Conservation (phyloP, 164 flowering plant species). For the Vitis riparia region DNA sequence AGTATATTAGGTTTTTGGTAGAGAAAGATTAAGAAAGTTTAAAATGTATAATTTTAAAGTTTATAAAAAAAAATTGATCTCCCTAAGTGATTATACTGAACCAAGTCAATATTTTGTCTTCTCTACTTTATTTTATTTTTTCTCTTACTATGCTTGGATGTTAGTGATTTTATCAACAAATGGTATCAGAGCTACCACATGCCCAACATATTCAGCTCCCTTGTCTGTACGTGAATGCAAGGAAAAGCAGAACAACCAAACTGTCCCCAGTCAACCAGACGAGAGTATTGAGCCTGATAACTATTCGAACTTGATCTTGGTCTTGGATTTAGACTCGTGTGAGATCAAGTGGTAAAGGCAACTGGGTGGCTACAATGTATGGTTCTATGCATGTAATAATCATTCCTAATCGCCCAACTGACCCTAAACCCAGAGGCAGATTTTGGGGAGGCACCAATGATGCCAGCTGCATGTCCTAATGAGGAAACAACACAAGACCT, state of each 20-base stretch:
- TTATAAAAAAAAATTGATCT: too few species aligned
- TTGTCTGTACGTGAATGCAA: slow-evolving; percentile 26
- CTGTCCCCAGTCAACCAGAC: slow-evolving; percentile 18
- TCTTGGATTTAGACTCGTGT: slow-evolving; percentile 32
- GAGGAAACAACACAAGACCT: slow-evolving; percentile 17
- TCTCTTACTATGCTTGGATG: too few species aligned
- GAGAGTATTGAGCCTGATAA: slow-evolving; percentile 32
- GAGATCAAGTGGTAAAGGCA: slow-evolving; percentile 37
- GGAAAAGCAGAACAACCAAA: slow-evolving; percentile 26
- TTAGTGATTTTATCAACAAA: too few species aligned
- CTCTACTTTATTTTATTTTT: too few species aligned
- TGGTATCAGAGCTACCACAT: too few species aligned
- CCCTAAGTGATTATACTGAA: too few species aligned
- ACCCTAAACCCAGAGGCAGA: slow-evolving; percentile 35
- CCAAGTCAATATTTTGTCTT: too few species aligned
- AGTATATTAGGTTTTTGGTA: rapidly evolving
- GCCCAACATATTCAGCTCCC: slow-evolving; percentile 26
- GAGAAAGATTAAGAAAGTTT: too few species aligned
- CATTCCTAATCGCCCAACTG: slow-evolving; percentile 33
- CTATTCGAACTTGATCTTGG: slow-evolving; percentile 32
- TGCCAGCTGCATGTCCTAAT: slow-evolving; percentile 13
- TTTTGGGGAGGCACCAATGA: slow-evolving; percentile 41
- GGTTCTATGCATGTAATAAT: slow-evolving; percentile 24
- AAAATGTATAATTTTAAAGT: too few species aligned
- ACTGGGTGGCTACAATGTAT: slow-evolving; percentile 45